These are phyloP conservation scores for Coix lacrymajobi DNA, from an alignment of 176 grass and related monocot genomes.

Conservation along the genomic window DNA sequence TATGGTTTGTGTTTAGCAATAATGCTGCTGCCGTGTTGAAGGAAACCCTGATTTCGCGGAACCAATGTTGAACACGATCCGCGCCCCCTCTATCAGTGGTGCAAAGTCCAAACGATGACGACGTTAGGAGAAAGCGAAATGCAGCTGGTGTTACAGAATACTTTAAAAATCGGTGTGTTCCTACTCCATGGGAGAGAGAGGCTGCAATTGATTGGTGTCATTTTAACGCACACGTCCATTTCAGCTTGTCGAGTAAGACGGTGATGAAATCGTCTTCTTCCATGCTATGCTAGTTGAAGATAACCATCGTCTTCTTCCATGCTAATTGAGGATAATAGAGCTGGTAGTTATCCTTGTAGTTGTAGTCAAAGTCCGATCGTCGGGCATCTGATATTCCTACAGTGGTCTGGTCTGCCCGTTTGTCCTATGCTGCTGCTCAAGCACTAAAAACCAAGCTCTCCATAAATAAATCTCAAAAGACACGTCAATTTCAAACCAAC, in stretches of 20 bases:
- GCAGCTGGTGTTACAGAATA: neutral
- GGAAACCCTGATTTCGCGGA: neutral
- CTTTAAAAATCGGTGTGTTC: neutral
- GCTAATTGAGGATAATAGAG: neutral
- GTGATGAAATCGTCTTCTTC: neutral
- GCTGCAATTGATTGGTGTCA: neutral
- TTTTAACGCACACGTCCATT: neutral
- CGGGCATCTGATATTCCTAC: neutral
- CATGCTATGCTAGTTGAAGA: neutral
- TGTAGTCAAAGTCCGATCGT: neutral
- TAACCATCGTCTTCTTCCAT: neutral
- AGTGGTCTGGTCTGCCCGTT: neutral
- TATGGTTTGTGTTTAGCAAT: neutral
- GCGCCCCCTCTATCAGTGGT: neutral
- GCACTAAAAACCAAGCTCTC: neutral
- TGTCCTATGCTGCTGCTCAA: neutral
- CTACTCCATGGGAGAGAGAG: neutral
- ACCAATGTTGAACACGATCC: neutral
- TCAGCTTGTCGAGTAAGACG: constrained; percentile 5
- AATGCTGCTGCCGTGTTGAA: neutral
- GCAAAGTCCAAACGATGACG: neutral
- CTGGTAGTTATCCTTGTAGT: neutral
- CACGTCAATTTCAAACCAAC: neutral
- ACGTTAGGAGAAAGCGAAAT: constrained; percentile 21
- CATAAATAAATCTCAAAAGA: neutral